phyloP scores from a whole-genome alignment of 129 eudicot genomes.

The Centaurea solstitialis region DNA sequence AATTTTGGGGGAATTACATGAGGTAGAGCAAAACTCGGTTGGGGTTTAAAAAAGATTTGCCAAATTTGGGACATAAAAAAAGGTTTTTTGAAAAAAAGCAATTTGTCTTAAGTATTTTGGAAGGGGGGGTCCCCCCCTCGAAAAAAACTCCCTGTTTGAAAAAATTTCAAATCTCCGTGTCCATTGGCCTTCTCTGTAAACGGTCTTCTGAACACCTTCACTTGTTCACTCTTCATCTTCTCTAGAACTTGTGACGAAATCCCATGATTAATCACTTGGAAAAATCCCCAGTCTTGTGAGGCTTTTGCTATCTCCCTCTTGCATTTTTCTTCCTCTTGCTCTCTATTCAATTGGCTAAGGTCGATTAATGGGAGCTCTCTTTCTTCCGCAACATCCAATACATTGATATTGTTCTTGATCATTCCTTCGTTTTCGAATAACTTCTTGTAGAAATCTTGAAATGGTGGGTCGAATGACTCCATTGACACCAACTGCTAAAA shows the following conservation, averaged over 20 bases:
- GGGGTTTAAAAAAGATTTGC: slow-evolving; percentile 25
- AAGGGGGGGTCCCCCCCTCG: slow-evolving; percentile 66
- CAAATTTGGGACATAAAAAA: slow-evolving; percentile 48
- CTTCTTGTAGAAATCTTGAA: slow-evolving; percentile 43
- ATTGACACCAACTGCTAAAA: slow-evolving; percentile 12
- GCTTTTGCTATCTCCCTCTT: slow-evolving; percentile 55
- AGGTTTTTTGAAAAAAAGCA: slow-evolving; percentile 76
- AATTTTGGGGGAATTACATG: slow-evolving; percentile 51
- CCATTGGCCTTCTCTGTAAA: slow-evolving; percentile 42
- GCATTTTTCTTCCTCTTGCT: slow-evolving; percentile 44
- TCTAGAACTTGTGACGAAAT: slow-evolving; percentile 39
- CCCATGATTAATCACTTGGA: slow-evolving; percentile 76
- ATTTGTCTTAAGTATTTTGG: slow-evolving; percentile 48
- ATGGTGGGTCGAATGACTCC: slow-evolving; percentile 64
- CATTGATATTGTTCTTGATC: background rate
- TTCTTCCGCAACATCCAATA: slow-evolving; percentile 32
- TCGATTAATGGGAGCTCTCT: slow-evolving; percentile 64
- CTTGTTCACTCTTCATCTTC: slow-evolving; percentile 55
- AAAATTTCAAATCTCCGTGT: slow-evolving; percentile 20
- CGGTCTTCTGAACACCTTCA: slow-evolving; percentile 49
- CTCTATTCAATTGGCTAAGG: slow-evolving; percentile 31
- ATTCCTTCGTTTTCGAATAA: slow-evolving; percentile 17
- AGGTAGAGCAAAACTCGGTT: slow-evolving; percentile 17
- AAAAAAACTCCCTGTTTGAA: slow-evolving; percentile 50
- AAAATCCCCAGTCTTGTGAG: slow-evolving; percentile 77